Evolutionary conservation across 2,329 filamentous ascomycete species (phyloP).

Genomic region (Sarocladium kiliense): DNA sequence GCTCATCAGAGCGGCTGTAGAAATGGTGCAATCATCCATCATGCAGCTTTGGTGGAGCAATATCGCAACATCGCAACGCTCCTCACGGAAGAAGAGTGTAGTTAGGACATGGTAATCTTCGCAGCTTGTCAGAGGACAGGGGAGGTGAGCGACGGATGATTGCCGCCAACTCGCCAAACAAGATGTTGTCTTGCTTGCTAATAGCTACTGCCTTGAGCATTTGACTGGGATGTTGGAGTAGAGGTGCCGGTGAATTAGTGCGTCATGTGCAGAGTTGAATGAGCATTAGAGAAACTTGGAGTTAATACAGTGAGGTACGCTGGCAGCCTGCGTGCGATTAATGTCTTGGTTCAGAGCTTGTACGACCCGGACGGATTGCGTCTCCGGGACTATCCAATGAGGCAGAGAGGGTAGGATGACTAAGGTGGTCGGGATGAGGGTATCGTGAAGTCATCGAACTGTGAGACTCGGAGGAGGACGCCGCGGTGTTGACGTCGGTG

Average conservation of each 20-base stretch:
- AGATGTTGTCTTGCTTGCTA: background rate
- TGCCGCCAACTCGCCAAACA: background rate
- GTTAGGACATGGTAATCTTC: background rate
- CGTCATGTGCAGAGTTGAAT: background rate
- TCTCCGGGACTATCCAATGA: too few species aligned
- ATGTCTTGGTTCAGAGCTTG: background rate
- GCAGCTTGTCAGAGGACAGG: background rate
- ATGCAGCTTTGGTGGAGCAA: background rate
- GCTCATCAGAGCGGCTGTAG: too few species aligned
- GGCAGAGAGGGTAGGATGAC: too few species aligned
- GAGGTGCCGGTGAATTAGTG: background rate
- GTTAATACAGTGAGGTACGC: too few species aligned
- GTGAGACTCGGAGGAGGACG: background rate
- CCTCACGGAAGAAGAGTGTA: background rate
- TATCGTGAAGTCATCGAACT: background rate
- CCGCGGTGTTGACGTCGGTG: background rate
- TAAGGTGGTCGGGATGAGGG: background rate
- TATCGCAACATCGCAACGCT: background rate
- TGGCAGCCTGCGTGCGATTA: too few species aligned
- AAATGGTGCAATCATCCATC: background rate
- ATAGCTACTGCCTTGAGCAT: too few species aligned
- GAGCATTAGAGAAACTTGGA: too few species aligned
- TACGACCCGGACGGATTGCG: too few species aligned
- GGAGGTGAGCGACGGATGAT: conserved; percentile 4
- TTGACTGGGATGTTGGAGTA: too few species aligned